A percentile compares a stretch with the other conserved stretches of the same genome.
phyloP scores from a whole-genome alignment of 1,284 basidiomycete species.

The Moniliella sp. region DNA sequence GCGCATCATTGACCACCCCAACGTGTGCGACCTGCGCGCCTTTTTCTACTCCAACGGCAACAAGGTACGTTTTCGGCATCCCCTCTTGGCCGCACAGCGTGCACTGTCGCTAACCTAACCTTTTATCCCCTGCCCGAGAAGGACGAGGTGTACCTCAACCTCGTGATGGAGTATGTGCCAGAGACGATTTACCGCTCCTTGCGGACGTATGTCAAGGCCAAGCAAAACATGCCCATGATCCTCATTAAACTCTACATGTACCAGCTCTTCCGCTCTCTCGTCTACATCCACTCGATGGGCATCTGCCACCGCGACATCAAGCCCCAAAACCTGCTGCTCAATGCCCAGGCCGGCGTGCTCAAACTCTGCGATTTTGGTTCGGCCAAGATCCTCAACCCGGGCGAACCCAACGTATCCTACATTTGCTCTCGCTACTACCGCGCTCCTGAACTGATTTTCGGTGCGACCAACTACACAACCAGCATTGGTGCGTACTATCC shows the following conservation, averaged over 20 bases:
- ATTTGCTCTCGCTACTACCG: conserved; percentile 99
- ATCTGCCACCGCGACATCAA: conserved; percentile 84
- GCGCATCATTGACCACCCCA: conserved; percentile 87
- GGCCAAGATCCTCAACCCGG: conserved; percentile 88
- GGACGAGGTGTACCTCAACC: conserved; percentile 97
- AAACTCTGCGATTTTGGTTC: conserved; percentile 97
- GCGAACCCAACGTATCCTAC: conserved; percentile 96
- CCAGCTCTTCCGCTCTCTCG: conserved; percentile 82
- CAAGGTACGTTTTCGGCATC: conserved; percentile 49
- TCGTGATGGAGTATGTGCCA: conserved; percentile 96
- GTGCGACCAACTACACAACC: conserved; percentile 99
- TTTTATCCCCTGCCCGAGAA: conserved; percentile 43
- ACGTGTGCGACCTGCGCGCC: conserved; percentile 86
- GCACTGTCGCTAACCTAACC: too few species aligned
- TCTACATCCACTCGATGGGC: conserved; percentile 92
- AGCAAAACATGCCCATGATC: conserved; percentile 97
- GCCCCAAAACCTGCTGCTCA: conserved; percentile 89
- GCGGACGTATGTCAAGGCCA: conserved; percentile 95
- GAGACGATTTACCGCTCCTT: conserved; percentile 97
- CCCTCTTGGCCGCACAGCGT: too few species aligned
- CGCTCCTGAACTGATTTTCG: conserved; percentile 96
- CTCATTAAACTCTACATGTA: conserved; percentile 98
- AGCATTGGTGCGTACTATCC: conserved; percentile 58
- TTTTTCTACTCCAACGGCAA: conserved; percentile 99
- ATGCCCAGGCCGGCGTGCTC: conserved; percentile 81